Conservation (phyloP, 2,329 filamentous ascomycete species). For the Exophiala aquamarina region DNA sequence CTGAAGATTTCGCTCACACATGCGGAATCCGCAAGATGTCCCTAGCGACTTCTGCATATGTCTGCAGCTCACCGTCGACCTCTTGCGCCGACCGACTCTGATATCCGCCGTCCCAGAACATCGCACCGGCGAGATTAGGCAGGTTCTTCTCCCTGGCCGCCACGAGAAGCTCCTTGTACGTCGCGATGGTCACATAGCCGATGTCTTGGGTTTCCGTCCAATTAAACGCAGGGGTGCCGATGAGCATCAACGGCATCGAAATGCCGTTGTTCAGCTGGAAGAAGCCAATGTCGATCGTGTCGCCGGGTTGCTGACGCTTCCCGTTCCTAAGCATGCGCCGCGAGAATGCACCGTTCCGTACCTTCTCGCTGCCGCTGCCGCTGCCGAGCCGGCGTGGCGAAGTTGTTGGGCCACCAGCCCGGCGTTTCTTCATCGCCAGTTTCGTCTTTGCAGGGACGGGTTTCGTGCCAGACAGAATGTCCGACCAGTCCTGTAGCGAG, state of each 20-base stretch:
- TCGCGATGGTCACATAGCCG: conserved; percentile 13
- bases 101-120: conserved; percentile 25
- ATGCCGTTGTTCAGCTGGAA: conserved; percentile 20
- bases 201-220: background rate
- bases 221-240: conserved; percentile 23
- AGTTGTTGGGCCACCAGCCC: background rate
- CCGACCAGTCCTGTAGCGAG: conserved; percentile 20
- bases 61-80: conserved; percentile 8
- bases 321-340: too few relatives aligned
- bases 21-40: conserved; percentile 12
- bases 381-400: background rate
- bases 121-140: conserved; percentile 23
- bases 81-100: conserved; percentile 9
- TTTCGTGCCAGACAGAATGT: conserved; percentile 5
- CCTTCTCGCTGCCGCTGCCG: background rate
- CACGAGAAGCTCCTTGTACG: conserved; percentile 14
- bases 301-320: too few relatives aligned
- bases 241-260: conserved; percentile 15
- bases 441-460: background rate
- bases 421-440: background rate
- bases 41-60: conserved; percentile 18
- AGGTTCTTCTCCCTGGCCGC: conserved; percentile 14
- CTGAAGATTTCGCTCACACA: too few relatives aligned
- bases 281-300: conserved; percentile 5
- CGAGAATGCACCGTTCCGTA: too few relatives aligned